Evolutionary conservation across 176 grass and related monocot species (phyloP).

Genomic region (Cenchrus purpureus): DNA sequence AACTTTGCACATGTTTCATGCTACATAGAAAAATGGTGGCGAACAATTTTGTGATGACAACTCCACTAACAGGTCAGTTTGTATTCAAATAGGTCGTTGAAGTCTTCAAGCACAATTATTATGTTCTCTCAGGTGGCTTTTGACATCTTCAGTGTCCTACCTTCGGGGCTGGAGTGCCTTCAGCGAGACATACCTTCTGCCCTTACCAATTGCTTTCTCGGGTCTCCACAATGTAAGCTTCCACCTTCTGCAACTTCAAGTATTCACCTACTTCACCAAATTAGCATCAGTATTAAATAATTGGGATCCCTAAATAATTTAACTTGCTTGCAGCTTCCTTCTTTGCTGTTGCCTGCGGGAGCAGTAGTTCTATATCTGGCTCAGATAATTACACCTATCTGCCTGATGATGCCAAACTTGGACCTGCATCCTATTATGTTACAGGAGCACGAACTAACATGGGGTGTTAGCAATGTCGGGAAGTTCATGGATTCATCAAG

Average conservation of each 20-base stretch:
- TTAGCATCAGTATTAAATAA: neutral
- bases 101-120: neutral
- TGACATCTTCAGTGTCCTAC: constrained; percentile 52
- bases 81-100: neutral
- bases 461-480: constrained; percentile 78
- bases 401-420: constrained; percentile 46
- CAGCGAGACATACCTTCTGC: constrained; percentile 53
- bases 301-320: neutral
- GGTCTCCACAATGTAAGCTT: constrained; percentile 67
- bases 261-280: neutral
- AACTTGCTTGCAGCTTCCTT: constrained; percentile 56
- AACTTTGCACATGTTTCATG: constrained; percentile 6
- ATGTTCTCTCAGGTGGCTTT: neutral
- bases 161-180: constrained; percentile 63
- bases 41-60: constrained; percentile 68
- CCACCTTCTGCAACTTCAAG: neutral
- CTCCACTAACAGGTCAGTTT: constrained; percentile 58
- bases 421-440: constrained; percentile 56
- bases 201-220: constrained; percentile 48
- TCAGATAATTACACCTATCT: constrained; percentile 64
- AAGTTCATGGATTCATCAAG: constrained; percentile 45
- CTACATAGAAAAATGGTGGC: constrained; percentile 71
- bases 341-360: constrained; percentile 74
- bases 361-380: constrained; percentile 43
- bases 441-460: constrained; percentile 38